Percentiles rank a stretch among this genome's conserved stretches.
phyloP scores from a whole-genome alignment of 2,329 filamentous ascomycete species.

The Magnaporthiopsis incrustans region DNA sequence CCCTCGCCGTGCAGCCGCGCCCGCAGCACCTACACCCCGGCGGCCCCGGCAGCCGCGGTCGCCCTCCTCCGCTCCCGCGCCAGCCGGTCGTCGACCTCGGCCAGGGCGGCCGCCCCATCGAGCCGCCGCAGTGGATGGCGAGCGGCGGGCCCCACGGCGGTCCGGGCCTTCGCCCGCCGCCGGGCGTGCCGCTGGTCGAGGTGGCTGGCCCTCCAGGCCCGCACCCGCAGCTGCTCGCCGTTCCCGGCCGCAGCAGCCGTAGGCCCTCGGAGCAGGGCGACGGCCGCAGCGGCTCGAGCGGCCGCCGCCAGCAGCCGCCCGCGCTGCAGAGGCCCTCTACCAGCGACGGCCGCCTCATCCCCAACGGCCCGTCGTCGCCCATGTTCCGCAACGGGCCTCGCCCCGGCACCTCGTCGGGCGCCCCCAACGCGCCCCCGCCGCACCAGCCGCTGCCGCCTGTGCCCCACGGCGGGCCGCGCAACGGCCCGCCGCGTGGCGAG shows the following conservation, averaged over 20 bases:
- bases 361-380: neutral
- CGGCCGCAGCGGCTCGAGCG: neutral
- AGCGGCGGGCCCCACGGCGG: constrained; percentile 36
- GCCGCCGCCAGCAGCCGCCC: neutral
- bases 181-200: constrained; percentile 37
- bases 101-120: constrained; percentile 44
- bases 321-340: neutral
- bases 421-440: neutral
- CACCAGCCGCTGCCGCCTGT: constrained; percentile 10
- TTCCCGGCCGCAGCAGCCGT: neutral
- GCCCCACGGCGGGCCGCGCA: neutral
- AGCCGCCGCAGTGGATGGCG: constrained; percentile 46
- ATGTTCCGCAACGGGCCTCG: no score
- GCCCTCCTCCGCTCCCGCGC: constrained; percentile 28
- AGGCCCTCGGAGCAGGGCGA: neutral
- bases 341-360: constrained; percentile 2
- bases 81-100: constrained; percentile 60
- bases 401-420: no score
- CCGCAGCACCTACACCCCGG: constrained; percentile 9
- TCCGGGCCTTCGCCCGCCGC: constrained; percentile 31
- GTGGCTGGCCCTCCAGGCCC: constrained; percentile 22
- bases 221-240: neutral
- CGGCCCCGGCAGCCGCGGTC: constrained; percentile 5
- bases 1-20: neutral
- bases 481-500: neutral